These are phyloP conservation scores for Phycomyces blakesleeanus DNA, from an alignment of 192 early-diverging fungal genomes.

Conservation along the genomic window DNA sequence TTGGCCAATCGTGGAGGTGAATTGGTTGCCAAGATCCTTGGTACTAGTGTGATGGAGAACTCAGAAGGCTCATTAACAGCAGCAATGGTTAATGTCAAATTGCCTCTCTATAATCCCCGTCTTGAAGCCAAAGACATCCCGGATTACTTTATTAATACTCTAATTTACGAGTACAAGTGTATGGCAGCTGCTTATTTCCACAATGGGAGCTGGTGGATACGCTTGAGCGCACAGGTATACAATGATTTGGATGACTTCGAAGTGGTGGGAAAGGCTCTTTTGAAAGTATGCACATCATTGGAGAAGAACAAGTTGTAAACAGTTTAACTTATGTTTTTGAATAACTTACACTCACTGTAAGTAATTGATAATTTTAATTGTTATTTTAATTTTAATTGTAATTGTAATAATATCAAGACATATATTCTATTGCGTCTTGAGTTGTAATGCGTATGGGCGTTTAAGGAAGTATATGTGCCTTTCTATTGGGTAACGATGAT, in stretches of 20 bases:
- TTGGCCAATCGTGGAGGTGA: constrained; percentile 55
- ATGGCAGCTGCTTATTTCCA: constrained; percentile 39
- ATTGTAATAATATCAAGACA: no score
- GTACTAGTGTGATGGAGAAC: constrained; percentile 48
- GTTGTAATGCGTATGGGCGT: no score
- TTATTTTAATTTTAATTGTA: no score
- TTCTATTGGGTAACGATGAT: no score
- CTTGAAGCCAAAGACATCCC: constrained; percentile 14
- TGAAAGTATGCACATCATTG: constrained; percentile 40
- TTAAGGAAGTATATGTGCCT: no score
- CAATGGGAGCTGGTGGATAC: constrained; percentile 44
- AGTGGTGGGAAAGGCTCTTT: constrained; percentile 39
- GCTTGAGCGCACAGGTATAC: constrained; percentile 59
- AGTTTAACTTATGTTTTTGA: not conserved
- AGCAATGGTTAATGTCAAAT: constrained; percentile 58
- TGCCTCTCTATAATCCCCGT: constrained; percentile 41
- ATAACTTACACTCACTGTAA: not conserved
- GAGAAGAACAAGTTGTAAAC: constrained; percentile 16
- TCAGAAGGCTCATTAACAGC: constrained; percentile 39
- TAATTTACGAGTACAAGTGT: constrained; percentile 23
- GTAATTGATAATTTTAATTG: not conserved
- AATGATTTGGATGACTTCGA: constrained; percentile 47
- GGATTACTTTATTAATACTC: constrained; percentile 38
- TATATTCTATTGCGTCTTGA: no score
- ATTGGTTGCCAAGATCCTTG: constrained; percentile 51